Base-by-base conservation (phyloP, 179 eudicot genomes). In the Beta lomatogona region DNA sequence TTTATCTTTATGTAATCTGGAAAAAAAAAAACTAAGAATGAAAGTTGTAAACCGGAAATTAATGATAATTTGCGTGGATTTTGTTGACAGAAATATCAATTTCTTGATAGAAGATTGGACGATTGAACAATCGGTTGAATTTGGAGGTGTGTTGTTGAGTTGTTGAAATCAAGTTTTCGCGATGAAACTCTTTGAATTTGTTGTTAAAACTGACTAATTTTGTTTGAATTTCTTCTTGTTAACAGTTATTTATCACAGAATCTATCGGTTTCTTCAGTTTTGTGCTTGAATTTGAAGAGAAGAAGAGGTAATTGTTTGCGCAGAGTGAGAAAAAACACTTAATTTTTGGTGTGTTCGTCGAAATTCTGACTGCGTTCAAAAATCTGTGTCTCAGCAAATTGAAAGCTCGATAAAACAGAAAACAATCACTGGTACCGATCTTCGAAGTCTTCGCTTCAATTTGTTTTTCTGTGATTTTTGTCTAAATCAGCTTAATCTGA, bases 241-340 rank as follows among this genome's bases (percentile, higher is more conserved):
- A 9, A 36, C 58, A 52, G 67, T 28, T 15, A 6, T 58, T 15
- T 45, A 0, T 55, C 46, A 18, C 50, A 6, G 5, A 46, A 78
- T 74, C 76, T 22, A 45, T 63, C 31, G 77, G 25, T 73, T 73
- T 78, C 46, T 0, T 36, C 45, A 65, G 52, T 41, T 36, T 2
- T 50, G 10, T 28, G 82, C 53, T 75, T 74, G 76, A 67, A 65
- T 64, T 82, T 61, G 54, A 6, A 59, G 55, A 65, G 41, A 76
- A 66, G 58, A 71, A 71, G 74, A 44, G 59, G 73, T 46, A 63
- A 74, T 7, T 78, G 55, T 15, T 28, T 13, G 21, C 60, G 75
- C 19, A 60, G 64, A 68, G 81, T 14, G 11, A 41, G 15, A 65
- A 57, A 11, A 14, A 69, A n/a, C 28, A 69, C 45, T 79, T 53